Percentiles rank a stretch among this genome's conserved stretches.
Evolutionary conservation across 805 yeast genomes (phyloP).

Genomic region (Lachancea quebecensis): DNA sequence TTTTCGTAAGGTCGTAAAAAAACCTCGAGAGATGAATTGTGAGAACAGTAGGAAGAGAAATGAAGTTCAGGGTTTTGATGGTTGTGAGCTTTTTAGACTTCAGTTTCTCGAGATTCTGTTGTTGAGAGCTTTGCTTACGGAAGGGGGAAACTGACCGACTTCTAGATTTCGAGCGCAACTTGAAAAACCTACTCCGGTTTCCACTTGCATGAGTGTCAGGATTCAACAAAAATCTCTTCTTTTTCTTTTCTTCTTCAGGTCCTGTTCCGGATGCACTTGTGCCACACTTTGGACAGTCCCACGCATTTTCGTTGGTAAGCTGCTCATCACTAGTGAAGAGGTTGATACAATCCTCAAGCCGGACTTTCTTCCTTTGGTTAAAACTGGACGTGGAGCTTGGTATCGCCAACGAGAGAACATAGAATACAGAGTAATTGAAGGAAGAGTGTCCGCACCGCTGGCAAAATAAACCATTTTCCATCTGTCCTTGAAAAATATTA

Average conservation of each 20-base stretch:
- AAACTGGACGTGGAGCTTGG: constrained; percentile 35
- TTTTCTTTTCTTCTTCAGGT: constrained; percentile 5
- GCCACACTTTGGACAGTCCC: constrained; percentile 74
- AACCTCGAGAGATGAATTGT: constrained; percentile 85
- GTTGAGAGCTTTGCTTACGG: constrained; percentile 13
- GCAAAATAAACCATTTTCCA: constrained; percentile 58
- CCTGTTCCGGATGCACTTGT: constrained; percentile 8
- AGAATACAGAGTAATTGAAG: constrained; percentile 53
- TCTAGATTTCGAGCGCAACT: constrained; percentile 21
- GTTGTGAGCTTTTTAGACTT: constrained; percentile 34
- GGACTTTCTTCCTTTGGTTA: constrained; percentile 30
- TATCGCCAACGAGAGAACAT: constrained; percentile 56
- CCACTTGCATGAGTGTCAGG: constrained; percentile 1
- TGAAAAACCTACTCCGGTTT: constrained; percentile 15
- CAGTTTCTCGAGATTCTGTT: constrained; percentile 5
- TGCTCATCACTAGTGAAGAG: constrained; percentile 60
- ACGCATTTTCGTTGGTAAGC: constrained; percentile 65
- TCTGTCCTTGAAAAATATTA: constrained; percentile 65
- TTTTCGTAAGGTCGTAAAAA: constrained; percentile 46
- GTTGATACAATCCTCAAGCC: constrained; percentile 56
- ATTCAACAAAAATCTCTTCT: constrained; percentile 4
- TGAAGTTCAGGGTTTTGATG: constrained; percentile 64
- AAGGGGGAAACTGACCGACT: constrained; percentile 30
- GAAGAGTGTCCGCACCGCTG: constrained; percentile 57
- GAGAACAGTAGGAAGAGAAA: constrained; percentile 71